Conservation (phyloP, 2,329 filamentous ascomycete species). For the Didymella keratinophila region DNA sequence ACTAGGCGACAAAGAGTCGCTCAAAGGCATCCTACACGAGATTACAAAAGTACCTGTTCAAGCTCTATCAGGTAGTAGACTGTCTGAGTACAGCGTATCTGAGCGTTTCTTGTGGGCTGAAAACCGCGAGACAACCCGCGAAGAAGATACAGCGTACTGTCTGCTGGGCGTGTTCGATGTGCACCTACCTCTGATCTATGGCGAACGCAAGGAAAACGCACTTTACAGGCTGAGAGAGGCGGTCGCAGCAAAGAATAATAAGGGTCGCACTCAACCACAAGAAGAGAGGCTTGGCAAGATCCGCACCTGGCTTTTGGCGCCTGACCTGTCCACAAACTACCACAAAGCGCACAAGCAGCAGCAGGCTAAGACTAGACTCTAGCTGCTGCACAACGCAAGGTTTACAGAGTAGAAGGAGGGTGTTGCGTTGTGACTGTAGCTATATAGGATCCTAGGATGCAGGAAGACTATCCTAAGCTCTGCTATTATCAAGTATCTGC, state of each 20-base stretch:
- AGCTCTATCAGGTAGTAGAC: slow-evolving; percentile 10
- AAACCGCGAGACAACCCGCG: slow-evolving; percentile 22
- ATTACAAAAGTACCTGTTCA: slow-evolving; percentile 15
- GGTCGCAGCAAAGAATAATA: neutral
- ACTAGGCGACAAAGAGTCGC: slow-evolving; percentile 19
- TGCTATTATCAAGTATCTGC: slow-evolving; percentile 45
- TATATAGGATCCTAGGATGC: slow-evolving; percentile 53
- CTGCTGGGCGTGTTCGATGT: slow-evolving; percentile 25
- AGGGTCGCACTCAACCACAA: neutral
- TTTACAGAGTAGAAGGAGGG: slow-evolving; percentile 45
- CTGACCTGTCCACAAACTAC: slow-evolving; percentile 49
- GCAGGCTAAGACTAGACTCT: slow-evolving; percentile 46
- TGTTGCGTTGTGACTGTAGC: slow-evolving; percentile 47
- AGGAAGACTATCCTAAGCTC: slow-evolving; percentile 55
- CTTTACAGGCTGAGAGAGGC: neutral
- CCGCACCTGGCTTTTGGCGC: slow-evolving; percentile 44
- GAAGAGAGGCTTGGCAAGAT: slow-evolving; percentile 22
- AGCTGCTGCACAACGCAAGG: slow-evolving; percentile 42
- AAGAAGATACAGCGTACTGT: slow-evolving; percentile 30
- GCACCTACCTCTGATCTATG: slow-evolving; percentile 30
- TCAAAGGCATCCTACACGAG: slow-evolving; percentile 8
- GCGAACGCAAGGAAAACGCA: slow-evolving; percentile 25
- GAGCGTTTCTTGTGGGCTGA: slow-evolving; percentile 27
- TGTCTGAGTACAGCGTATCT: slow-evolving; percentile 22
- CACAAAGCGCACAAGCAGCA: slow-evolving; percentile 42